Evolutionary conservation across 495 filamentous ascomycete species (phyloP), one percentile per base, ranked within the genome.

Genomic region (Aspergillus campestris): DNA sequence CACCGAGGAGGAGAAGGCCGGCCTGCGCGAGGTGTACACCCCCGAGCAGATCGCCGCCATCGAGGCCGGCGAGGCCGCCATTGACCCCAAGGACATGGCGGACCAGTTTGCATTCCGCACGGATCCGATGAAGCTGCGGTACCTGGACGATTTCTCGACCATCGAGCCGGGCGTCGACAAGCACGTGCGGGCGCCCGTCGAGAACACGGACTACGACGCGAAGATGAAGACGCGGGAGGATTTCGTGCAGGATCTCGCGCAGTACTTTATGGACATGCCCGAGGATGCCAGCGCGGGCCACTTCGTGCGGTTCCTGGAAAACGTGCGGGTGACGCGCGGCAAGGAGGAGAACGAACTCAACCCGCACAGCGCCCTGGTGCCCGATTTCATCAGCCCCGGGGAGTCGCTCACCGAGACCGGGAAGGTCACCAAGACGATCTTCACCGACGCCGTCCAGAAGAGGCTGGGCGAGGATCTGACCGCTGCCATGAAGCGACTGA

Each of bases 141-240:
- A 98, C 70, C 58, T 91, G 46, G 89, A 94, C 66, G 92, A 98
- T 70, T 82, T 97, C 49, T 78, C 84, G 31, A 66, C 72, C 33
- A 75, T 86, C 47, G 79, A 85, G 60, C 85, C 87, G 46, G 73
- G 86, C 12, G 69, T 94, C 50, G 89, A 95, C 70, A 72, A 73
- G 42, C 69, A 75, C 45, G 71, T 78, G 30, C 73, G 75, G 13
- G 63, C 69, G 27, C 72, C 72, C n/a, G 51, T 72, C 53, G 61
- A 60, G 45, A 78, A 78, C 49, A 64, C 71, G 66, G 79, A 84
- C 56, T 79, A 77, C 48, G 70, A 72, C n/a, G 65, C 74, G 27
- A 71, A 72, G 42, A 69, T 82, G 45, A 85, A 87, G 74, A 75
- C 53, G 29, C 65, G 71, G 10, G 68, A 77, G 15, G 80, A 83